Evolutionary conservation across 169 alveolate genomes (phyloP).

Genomic region (Plasmodium cynomolgi): DNA sequence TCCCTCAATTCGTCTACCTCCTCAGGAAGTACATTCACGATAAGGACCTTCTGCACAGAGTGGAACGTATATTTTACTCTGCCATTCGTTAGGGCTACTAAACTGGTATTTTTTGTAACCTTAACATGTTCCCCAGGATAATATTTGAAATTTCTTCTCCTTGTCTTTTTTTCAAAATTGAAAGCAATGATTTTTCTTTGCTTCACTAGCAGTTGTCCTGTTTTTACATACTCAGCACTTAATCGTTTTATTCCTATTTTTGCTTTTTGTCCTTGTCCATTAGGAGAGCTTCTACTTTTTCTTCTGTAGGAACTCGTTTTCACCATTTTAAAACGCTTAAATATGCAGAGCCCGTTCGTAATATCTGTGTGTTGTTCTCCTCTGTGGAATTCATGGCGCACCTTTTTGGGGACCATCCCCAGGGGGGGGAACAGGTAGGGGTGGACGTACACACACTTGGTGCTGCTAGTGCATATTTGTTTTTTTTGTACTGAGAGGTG

Average conservation of each 20-base stretch:
- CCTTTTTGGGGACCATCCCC: not conserved
- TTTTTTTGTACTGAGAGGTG: not conserved
- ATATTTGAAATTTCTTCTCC: constrained; percentile 86
- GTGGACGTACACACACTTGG: not conserved
- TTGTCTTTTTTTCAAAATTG: constrained; percentile 80
- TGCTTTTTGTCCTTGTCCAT: constrained; percentile 89
- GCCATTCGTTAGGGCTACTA: constrained; percentile 84
- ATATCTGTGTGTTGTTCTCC: not conserved
- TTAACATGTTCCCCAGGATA: constrained; percentile 89
- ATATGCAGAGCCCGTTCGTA: constrained; percentile 25
- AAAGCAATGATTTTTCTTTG: constrained; percentile 86
- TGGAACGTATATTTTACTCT: constrained; percentile 90
- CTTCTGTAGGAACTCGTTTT: constrained; percentile 89
- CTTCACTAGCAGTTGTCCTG: constrained; percentile 83
- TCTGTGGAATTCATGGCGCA: not conserved
- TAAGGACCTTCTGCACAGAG: constrained; percentile 80
- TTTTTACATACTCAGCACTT: constrained; percentile 89
- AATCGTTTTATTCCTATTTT: constrained; percentile 87
- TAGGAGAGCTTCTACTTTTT: constrained; percentile 90
- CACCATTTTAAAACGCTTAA: constrained; percentile 85
- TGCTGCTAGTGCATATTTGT: not conserved
- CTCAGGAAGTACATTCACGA: constrained; percentile 90
- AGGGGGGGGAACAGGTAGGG: not conserved
- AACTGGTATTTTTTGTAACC: constrained; percentile 83
- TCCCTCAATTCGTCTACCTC: constrained; percentile 86